Percentiles rank a stretch among this genome's conserved stretches.
Evolutionary conservation across 2,329 filamentous ascomycete species (phyloP).

Genomic region (Aspergillus aculeatus): DNA sequence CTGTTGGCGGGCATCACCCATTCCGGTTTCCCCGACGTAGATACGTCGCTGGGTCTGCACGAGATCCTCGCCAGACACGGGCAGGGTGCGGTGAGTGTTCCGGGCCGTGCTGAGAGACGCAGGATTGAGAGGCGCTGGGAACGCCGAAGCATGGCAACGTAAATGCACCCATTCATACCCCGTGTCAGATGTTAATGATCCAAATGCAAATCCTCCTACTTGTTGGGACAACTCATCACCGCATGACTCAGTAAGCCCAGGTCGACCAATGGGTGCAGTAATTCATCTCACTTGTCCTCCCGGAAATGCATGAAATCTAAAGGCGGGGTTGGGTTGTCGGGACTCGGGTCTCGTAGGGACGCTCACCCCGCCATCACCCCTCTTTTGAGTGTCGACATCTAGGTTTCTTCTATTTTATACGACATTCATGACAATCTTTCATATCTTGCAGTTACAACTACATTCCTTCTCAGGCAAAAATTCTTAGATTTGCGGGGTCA

Average conservation of each 20-base stretch:
- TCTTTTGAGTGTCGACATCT: not conserved
- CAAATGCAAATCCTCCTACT: not conserved
- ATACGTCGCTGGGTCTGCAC: too few species aligned
- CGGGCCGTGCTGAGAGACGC: too few species aligned
- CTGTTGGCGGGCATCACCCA: not conserved
- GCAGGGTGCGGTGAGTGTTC: too few species aligned
- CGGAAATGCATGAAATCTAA: not conserved
- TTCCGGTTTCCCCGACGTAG: not conserved
- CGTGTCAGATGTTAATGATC: too few species aligned
- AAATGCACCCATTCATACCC: too few species aligned
- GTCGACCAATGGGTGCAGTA: not conserved
- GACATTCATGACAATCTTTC: too few species aligned
- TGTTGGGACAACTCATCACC: slow-evolving; percentile 12
- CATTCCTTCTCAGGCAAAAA: not conserved
- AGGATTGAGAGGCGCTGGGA: too few species aligned
- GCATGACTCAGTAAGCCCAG: slow-evolving; percentile 11
- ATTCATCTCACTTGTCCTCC: not conserved
- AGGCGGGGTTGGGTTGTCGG: slow-evolving; percentile 1
- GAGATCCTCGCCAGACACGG: not conserved
- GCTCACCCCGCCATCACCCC: slow-evolving; percentile 3
- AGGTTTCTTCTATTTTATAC: too few species aligned
- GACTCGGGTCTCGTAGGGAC: not conserved
- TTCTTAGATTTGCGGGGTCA: not conserved
- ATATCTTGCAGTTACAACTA: not conserved
- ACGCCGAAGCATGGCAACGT: too few species aligned